phyloP scores from a whole-genome alignment of 805 yeast genomes.

The Candida patagonica region DNA sequence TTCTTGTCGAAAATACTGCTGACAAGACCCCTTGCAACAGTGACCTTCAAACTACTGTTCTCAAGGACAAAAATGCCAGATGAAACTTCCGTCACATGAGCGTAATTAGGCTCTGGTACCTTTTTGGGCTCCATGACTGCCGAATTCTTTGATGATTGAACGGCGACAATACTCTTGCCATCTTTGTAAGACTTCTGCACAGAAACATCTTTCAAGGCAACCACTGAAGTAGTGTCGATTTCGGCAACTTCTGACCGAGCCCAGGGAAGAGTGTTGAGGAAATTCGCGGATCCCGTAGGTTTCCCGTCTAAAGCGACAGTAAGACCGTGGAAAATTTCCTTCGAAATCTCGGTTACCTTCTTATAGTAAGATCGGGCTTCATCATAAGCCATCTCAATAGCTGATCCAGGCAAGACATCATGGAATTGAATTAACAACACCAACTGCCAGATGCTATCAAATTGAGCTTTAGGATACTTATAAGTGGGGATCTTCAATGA shows the following conservation, averaged over 20 bases:
- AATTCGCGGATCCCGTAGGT: conserved; percentile 33
- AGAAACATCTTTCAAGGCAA: neutral
- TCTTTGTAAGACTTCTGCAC: neutral
- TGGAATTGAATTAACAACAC: conserved; percentile 88
- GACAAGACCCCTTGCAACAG: conserved; percentile 52
- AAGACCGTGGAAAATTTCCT: conserved; percentile 43
- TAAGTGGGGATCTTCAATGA: conserved; percentile 47
- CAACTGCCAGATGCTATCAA: conserved; percentile 76
- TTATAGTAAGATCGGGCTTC: conserved; percentile 63
- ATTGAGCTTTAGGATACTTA: conserved; percentile 59
- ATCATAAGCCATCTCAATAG: conserved; percentile 89
- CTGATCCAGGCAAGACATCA: conserved; percentile 93
- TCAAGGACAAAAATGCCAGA: conserved; percentile 41
- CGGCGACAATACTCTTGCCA: neutral
- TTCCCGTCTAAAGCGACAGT: conserved; percentile 16
- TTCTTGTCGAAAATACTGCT: conserved; percentile 53
- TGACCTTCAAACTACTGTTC: conserved; percentile 53
- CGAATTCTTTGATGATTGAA: neutral
- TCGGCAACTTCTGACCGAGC: conserved; percentile 37
- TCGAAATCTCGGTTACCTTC: conserved; percentile 46
- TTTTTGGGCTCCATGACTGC: neutral
- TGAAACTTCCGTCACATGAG: conserved; percentile 35
- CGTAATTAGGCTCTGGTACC: conserved; percentile 16
- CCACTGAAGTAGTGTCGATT: conserved; percentile 18
- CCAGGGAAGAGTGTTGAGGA: conserved; percentile 58